Base-by-base conservation (phyloP, 2,329 filamentous ascomycete genomes). In the Fonsecaea monophora region DNA sequence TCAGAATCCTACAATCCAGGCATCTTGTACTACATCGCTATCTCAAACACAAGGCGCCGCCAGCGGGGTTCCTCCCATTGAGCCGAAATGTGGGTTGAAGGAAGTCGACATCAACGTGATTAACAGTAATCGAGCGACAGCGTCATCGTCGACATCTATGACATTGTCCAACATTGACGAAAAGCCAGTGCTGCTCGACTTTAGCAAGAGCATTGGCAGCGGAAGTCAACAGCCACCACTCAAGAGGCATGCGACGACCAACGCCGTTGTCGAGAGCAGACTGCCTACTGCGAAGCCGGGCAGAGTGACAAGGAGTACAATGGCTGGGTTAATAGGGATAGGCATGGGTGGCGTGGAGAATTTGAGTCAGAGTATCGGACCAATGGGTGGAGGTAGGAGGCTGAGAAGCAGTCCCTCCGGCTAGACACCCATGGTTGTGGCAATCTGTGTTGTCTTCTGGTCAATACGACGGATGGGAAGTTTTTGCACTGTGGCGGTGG, bases 31-130 rank as follows among this genome's bases (percentile, higher is more conserved):
- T 71, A 71, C 71, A 73, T 67, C 75, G 71, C 75, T 60, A 71
- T 72, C 65, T 68, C 70, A 67, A 67, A 71, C 64, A 65, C 64
- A 72, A n/a, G 38, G 37, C 4, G 58, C 62, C 3, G 61, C 35
- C 5, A 40, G 48, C 21, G 53, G n/a, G 4, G 18, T 35, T 6
- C 55, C 57, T 5, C n/a, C 56, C 53, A 54, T 53, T n/a, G 62
- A 65, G 38, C 25, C 21, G 50, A 64, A 62, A 53, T 18, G 37
- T 38, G 21, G 70, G 70, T 78, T 85, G 75, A 82, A 82, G 78
- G 82, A 85, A 79, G 78, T 84, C 79, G 81, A 85, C 77, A 72
- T 82, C 73, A 82, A 82, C 75, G 78, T 82, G 73, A 77, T 75
- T 69, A 75, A 73, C 48, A 62, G 65, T 15, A 67, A 64, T 35